These are phyloP conservation scores for Hibiscus trionum DNA, from an alignment of 345 rosid genomes.

Conservation along the genomic window DNA sequence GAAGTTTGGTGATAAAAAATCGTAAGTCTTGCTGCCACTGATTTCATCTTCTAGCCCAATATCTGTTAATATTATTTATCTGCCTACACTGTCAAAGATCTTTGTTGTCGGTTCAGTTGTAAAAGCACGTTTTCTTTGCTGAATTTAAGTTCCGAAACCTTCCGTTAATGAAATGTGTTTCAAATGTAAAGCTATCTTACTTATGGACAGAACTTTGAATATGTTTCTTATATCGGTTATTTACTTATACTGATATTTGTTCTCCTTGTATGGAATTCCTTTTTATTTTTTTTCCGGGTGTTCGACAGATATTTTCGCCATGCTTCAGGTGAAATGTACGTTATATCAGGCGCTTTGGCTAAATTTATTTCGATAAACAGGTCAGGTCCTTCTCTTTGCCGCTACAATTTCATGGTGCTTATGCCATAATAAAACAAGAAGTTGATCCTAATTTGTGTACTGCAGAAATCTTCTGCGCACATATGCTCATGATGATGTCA, in stretches of 20 bases:
- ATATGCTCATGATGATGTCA: constrained; percentile 68
- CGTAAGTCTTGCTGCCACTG: constrained; percentile 36
- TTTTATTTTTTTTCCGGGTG: neutral
- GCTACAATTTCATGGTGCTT: neutral
- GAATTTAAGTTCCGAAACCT: neutral
- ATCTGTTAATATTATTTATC: neutral
- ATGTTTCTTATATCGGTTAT: neutral
- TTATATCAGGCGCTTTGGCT: constrained; percentile 58
- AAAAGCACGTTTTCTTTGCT: neutral
- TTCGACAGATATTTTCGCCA: constrained; percentile 61
- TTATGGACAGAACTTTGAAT: neutral
- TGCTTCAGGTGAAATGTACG: constrained; percentile 76
- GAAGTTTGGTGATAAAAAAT: constrained; percentile 82
- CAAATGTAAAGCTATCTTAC: neutral
- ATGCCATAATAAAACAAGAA: neutral
- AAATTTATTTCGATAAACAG: constrained; percentile 62
- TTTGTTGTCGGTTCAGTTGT: neutral
- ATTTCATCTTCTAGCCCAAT: neutral
- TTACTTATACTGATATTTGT: neutral
- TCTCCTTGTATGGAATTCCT: neutral
- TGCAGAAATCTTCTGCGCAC: constrained; percentile 53
- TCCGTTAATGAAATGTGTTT: neutral
- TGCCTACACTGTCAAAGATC: neutral
- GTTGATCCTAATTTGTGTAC: constrained; percentile 2
- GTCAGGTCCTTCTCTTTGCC: constrained; percentile 25